Base-by-base conservation (phyloP, 2,329 filamentous ascomycete genomes). In the Sclerotinia sclerotiorum region DNA sequence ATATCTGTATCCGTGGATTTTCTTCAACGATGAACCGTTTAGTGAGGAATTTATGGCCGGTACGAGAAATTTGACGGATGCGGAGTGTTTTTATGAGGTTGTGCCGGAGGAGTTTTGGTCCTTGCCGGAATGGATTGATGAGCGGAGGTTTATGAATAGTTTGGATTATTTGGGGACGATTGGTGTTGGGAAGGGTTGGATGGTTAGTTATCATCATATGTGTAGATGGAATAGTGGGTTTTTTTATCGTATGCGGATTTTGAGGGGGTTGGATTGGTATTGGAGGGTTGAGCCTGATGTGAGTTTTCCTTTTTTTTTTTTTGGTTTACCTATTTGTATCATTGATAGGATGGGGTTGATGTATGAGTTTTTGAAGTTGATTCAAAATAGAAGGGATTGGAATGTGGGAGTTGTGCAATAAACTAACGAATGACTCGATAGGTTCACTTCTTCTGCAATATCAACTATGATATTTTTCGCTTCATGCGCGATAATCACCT, bases 131-230 rank as follows among this genome's bases (percentile, higher is more conserved):
- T 95, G 89, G 86, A 97, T 99, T 76, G 94, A 98, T 79, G 90
- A 97, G 81, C 90, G 96, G 68, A 94, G 92, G 82, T 95, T 95
- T 55, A 87, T 87, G 77, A 90, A 92, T 79, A 92, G 94, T 70
- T 90, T 94, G 69, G 89, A 97, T 81, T 92, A 97, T 76, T 97
- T 98, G 92, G 88, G 88, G 67, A 87, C 92, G 78, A 89, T 90
- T 79, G 95, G 97, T 82, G 96, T 98, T 79, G 97, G 98, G 79
- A 98, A 98, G 79, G 95, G 94, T 65, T 94, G 97, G 81, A 97
- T 93, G 42, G 82, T 96, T 80, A 96, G 92, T 82, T 99, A 99
- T 84, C 89, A 95, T 72, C 95, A 99, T 84, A 99, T 98, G 95
- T 99, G 95, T 81, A 92, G 95, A 71, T 95, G 92, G 92, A 94